Evolutionary conservation across 352 stramenopile species (phyloP).

Genomic region (Phytophthora ramorum): DNA sequence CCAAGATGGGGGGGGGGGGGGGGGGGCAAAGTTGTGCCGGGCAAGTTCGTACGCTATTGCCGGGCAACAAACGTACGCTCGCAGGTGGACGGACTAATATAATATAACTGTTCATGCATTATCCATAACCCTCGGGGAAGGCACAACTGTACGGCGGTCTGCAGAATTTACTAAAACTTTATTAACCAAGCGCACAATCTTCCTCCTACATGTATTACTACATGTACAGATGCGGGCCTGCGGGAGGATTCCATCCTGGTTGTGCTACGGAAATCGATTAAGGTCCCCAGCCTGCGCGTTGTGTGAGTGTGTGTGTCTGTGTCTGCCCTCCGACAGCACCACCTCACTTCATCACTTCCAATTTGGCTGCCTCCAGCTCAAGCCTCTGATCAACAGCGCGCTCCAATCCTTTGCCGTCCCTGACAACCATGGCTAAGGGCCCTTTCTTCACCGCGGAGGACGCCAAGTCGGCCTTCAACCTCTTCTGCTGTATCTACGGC

Average conservation of each 20-base stretch:
- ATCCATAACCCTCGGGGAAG: too few species aligned
- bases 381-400: neutral
- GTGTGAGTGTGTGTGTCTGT: too few species aligned
- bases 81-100: neutral
- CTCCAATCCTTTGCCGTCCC: too few species aligned
- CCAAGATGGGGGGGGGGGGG: conserved; percentile 1
- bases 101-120: too few species aligned
- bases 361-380: conserved; percentile 2
- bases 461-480: conserved; percentile 32
- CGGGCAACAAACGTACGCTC: too few species aligned
- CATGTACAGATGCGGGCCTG: neutral
- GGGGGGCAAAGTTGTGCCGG: too few species aligned
- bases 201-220: neutral
- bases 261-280: too few species aligned
- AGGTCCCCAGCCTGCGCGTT: too few species aligned
- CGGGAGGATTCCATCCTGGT: too few species aligned
- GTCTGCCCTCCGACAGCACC: neutral
- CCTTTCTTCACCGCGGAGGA: conserved; percentile 48
- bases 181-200: conserved; percentile 1
- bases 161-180: conserved; percentile 2
- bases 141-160: neutral
- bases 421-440: conserved; percentile 2
- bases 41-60: too few species aligned
- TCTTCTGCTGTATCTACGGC: conserved; percentile 33
- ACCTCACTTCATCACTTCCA: neutral